Percentiles rank a stretch among this genome's conserved stretches.
phyloP scores from a whole-genome alignment of 495 filamentous ascomycete species.

The Aspergillus sparsus region DNA sequence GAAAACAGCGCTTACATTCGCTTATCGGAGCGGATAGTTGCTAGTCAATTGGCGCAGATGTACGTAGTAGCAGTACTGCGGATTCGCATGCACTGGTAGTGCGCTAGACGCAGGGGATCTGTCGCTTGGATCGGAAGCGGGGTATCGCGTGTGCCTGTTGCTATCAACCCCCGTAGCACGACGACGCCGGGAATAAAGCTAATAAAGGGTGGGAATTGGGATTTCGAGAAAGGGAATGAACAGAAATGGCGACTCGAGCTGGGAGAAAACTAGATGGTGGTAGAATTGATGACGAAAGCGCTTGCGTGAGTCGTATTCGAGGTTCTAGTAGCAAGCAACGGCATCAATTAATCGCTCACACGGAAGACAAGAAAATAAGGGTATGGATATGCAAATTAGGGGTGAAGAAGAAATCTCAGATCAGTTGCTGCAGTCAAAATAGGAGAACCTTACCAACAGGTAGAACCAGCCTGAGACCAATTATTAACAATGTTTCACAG shows the following conservation, averaged over 20 bases:
- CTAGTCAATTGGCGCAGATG: not conserved
- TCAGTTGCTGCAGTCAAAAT: not conserved
- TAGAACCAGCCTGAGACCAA: conserved; percentile 2
- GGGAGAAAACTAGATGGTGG: not conserved
- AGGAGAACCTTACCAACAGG: conserved; percentile 15
- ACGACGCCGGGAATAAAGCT: conserved; percentile 2
- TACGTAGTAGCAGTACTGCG: conserved; percentile 1
- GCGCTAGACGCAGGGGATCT: conserved; percentile 5
- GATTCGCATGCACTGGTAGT: conserved; percentile 7
- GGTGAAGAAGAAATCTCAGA: not conserved
- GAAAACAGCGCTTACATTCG: conserved; percentile 23
- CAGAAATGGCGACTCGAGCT: not conserved
- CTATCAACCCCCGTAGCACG: conserved; percentile 13
- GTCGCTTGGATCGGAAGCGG: conserved; percentile 22
- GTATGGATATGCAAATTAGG: not conserved
- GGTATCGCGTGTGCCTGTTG: conserved; percentile 25
- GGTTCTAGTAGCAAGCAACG: not conserved
- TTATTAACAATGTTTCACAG: conserved; percentile 23
- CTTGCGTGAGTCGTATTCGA: not conserved
- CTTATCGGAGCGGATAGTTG: not conserved
- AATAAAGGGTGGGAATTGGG: not conserved
- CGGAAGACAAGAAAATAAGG: not conserved
- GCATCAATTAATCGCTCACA: conserved; percentile 7
- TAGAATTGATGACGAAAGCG: not conserved
- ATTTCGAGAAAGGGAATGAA: not conserved